Conservation (phyloP, 208 protist genomes). For the Naegleria lovaniensis region DNA sequence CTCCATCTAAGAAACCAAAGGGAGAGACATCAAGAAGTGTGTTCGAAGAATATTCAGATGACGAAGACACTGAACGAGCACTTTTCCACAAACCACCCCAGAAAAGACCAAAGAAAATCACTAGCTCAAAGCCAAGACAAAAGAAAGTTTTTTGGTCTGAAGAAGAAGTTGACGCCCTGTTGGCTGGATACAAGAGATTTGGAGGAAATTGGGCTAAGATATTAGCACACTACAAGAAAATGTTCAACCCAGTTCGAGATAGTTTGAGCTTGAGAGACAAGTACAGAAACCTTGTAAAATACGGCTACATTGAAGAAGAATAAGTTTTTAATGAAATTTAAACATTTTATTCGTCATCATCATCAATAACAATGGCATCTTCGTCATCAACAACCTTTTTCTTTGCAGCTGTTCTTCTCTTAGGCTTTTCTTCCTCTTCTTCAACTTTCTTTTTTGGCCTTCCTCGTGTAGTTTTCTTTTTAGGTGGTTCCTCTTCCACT, state of each 20-base stretch:
- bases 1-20: background rate
- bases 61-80: background rate
- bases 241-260: background rate
- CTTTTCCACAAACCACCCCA: background rate
- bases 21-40: background rate
- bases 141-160: background rate
- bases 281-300: background rate
- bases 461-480: background rate
- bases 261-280: background rate
- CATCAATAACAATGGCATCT: background rate
- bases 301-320: background rate
- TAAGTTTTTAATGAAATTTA: no score
- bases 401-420: background rate
- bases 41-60: background rate
- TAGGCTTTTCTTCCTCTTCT: slow-evolving; percentile 3
- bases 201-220: background rate
- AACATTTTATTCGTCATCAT: background rate
- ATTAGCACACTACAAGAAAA: background rate
- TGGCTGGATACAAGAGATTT: background rate
- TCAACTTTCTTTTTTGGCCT: background rate
- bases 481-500: background rate
- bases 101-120: background rate
- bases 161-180: background rate
- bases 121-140: background rate
- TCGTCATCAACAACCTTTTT: background rate